Percentiles rank a stretch among this genome's conserved stretches.
Conservation (phyloP, 257 asterid species). For the Nemophila menziesii region DNA sequence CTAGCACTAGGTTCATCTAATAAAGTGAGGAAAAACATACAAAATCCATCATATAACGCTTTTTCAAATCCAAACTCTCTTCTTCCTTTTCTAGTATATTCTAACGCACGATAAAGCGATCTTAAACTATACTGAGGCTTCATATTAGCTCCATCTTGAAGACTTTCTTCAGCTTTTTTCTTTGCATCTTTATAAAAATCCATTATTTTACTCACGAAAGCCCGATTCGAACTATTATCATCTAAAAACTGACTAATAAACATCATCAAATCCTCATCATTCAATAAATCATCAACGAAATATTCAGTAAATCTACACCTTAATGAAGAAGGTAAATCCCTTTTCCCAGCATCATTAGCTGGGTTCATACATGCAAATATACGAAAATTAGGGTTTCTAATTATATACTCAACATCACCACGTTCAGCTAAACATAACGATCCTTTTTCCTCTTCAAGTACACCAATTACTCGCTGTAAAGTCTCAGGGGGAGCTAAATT, state of each 20-base stretch:
- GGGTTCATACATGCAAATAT: slow-evolving; percentile 98
- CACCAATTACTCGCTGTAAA: slow-evolving; percentile 82
- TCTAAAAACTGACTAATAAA: slow-evolving; percentile 50
- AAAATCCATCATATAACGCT: slow-evolving; percentile 83
- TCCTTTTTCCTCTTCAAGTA: slow-evolving; percentile 80
- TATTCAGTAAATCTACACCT: slow-evolving; percentile 88
- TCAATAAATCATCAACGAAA: slow-evolving; percentile 79
- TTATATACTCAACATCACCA: slow-evolving; percentile 68
- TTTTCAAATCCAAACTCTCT: slow-evolving; percentile 33
- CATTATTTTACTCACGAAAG: slow-evolving; percentile 32
- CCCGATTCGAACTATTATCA: slow-evolving; percentile 31
- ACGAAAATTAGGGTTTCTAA: slow-evolving; percentile 62
- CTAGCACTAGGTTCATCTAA: slow-evolving; percentile 67
- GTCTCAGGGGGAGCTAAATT: slow-evolving; percentile 99
- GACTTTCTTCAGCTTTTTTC: slow-evolving; percentile 56
- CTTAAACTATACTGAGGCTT: slow-evolving; percentile 94
- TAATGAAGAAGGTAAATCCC: slow-evolving; percentile 61
- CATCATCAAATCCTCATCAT: slow-evolving; percentile 68
- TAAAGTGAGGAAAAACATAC: slow-evolving; percentile 67
- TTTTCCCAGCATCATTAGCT: slow-evolving; percentile 97
- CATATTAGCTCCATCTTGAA: slow-evolving; percentile 99
- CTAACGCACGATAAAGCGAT: slow-evolving; percentile 82
- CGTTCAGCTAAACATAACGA: slow-evolving; percentile 87
- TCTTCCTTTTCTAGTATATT: slow-evolving; percentile 51
- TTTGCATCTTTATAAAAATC: slow-evolving; percentile 71